Base-by-base conservation (phyloP, 2,329 filamentous ascomycete species). In the Hymenoscyphus albidus region DNA sequence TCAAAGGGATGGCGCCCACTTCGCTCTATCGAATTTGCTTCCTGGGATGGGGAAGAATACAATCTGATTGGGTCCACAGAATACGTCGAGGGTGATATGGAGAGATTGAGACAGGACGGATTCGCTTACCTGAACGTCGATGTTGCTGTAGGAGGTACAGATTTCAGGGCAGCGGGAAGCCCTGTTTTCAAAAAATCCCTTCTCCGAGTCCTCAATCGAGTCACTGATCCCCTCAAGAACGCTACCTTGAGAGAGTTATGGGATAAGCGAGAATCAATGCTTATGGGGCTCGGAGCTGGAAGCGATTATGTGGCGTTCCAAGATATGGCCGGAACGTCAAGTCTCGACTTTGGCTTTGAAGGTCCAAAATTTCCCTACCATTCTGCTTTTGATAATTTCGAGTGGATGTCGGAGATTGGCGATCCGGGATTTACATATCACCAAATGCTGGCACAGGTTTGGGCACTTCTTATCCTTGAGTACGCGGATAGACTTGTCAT, bases 21-120 rank as follows among this genome's bases (percentile, higher is more conserved):
- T 16, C 89, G 95, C n/a, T 96, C 92, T 3, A 96, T 99, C 69
- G 91, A 96, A 76, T 98, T 99, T 76, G 93, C 93, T 74, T 97
- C 92, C 40, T 99, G 95, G 95, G 95, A 99, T 76, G 95, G 86
- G 3, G 89, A 89, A 70, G 92, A 94, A 77, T 98, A 97, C 80
- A 97, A 97, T 77, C 80, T 95, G 57, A 91, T 97, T 64, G 95
- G 95, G 9, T 96, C 92, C 12, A 98, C 95, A 1, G 95, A 99
- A 76, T 94, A 90, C 73, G 95, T 99, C 57, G 95, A 99, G 78
- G 89, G 90, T 58, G 88, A 94, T 70, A 81, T 92, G 35, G 87
- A 93, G 0, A 76, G 80, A 2, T 82, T 99, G 6, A 88, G 91
- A 54, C 80, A 84, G 18, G 84, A 95, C 71, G 94, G 86, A 0